phyloP scores from a whole-genome alignment of 306 rosid genomes.

The Geum urbanum region DNA sequence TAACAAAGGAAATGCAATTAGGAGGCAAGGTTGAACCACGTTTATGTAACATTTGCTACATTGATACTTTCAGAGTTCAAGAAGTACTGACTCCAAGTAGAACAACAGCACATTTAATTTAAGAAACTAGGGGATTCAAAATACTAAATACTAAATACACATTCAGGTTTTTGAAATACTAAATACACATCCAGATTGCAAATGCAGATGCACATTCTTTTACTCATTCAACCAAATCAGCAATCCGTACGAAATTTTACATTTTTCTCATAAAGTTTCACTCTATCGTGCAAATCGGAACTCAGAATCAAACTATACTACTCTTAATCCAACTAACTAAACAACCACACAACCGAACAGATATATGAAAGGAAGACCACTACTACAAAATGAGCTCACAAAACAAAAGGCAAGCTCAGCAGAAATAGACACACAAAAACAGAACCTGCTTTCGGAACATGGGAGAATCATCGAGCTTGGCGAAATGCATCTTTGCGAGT shows the following conservation, averaged over 20 bases:
- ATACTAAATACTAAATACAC: neutral
- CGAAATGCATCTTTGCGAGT: constrained; percentile 69
- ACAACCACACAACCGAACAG: neutral
- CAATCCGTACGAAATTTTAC: neutral
- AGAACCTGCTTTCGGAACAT: constrained; percentile 99
- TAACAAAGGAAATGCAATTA: neutral
- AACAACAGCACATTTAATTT: neutral
- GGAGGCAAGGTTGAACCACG: neutral
- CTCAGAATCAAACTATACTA: neutral
- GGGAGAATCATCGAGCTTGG: constrained; percentile 99
- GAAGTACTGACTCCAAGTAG: neutral
- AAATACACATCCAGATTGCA: neutral
- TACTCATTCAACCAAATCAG: neutral
- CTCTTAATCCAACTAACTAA: neutral
- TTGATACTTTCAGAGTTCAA: neutral
- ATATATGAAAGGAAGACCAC: neutral
- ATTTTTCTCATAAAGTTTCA: neutral
- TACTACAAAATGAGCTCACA: neutral
- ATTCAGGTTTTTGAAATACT: neutral
- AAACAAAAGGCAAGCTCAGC: neutral
- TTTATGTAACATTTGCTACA: neutral
- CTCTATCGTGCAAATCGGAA: neutral
- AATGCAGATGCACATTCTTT: neutral
- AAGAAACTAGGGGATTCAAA: neutral
- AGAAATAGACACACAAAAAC: constrained; percentile 11